Evolutionary conservation across 1,284 basidiomycete genomes (phyloP).

Genomic region (Boletus subluridellus): DNA sequence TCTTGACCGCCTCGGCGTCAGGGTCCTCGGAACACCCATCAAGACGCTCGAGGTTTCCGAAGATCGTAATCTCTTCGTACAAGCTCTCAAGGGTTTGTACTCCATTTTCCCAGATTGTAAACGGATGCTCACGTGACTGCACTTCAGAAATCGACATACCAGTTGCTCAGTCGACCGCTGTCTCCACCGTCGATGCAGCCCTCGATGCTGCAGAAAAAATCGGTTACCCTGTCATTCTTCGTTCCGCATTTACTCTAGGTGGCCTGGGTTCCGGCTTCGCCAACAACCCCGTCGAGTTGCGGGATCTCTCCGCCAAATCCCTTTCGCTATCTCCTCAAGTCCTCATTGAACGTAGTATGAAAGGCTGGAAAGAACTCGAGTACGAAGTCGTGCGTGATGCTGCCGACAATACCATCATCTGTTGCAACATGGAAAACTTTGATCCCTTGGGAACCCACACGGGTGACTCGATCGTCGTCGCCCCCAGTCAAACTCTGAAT

Average conservation of each 20-base stretch:
- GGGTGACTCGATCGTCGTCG: slow-evolving; percentile 99
- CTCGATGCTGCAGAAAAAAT: slow-evolving; percentile 88
- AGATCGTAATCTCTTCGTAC: slow-evolving; percentile 95
- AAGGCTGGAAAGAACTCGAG: slow-evolving; percentile 99
- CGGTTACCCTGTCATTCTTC: slow-evolving; percentile 97
- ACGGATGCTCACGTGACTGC: background rate
- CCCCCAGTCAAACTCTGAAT: slow-evolving; percentile 95
- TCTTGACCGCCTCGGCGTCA: slow-evolving; percentile 89
- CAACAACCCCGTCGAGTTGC: slow-evolving; percentile 90
- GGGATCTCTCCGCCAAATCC: slow-evolving; percentile 90
- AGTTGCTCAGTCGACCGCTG: slow-evolving; percentile 94
- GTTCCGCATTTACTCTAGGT: slow-evolving; percentile 96
- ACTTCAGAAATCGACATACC: slow-evolving; percentile 92
- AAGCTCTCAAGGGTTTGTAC: slow-evolving; percentile 85
- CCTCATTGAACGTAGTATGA: slow-evolving; percentile 96
- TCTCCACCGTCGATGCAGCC: slow-evolving; percentile 92
- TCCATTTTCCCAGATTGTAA: background rate
- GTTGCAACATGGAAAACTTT: slow-evolving; percentile 99
- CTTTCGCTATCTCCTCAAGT: slow-evolving; percentile 93
- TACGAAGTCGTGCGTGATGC: slow-evolving; percentile 99
- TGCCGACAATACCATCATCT: slow-evolving; percentile 93
- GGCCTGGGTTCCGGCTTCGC: slow-evolving; percentile 99
- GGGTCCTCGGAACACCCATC: slow-evolving; percentile 95
- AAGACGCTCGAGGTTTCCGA: slow-evolving; percentile 94
- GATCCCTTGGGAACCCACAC: slow-evolving; percentile 99